Base-by-base conservation (phyloP, 352 stramenopile species). In the Globisporangium sylvaticum region DNA sequence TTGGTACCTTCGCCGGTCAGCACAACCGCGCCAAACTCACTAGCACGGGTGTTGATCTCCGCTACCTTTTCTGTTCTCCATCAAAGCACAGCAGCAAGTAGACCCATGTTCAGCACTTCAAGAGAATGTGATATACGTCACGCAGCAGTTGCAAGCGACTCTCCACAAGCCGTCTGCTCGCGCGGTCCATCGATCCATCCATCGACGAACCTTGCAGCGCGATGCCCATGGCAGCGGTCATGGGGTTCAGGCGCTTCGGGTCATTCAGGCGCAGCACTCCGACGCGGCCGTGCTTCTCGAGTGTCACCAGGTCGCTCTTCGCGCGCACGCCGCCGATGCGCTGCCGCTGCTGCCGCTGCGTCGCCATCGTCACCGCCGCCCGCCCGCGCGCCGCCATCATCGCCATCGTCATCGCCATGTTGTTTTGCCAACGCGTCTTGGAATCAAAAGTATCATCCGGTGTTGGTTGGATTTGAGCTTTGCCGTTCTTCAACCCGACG, bases 141-240 rank as follows among this genome's bases (percentile, higher is more conserved):
- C 54, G 4, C 3, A 55, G 4, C 29, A 12, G 50, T n/a, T 18
- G 58, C 27, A 37, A 39, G 34, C 14, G 37, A 9, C 22, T 1
- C 6, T 22, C 39, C 2, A 48, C 4, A 48, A 48, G 39, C 39
- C 12, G 6, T 12, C 1, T 2, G 18, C 18, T 50, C 12, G 4
- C 4, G 18, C 32, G 24, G 32, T 58, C 7, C 25, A 39, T 44
- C 37, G 12, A 44, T 44, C 37, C 37, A 44, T 42, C 3, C 29
- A 42, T 37, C 4, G 34, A 59, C 68, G 18, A 57, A 89, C 80
- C 80, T 76, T 81, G 60, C 18, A 89, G 70, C 2, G 76, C 76
- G n/a, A 80, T 67, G 59, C 89, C 91, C 79, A 97, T 92, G 64
- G 90, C 77, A 3, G 79, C 71, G 1, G 91, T 97, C 73, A 97